Conservation (phyloP, 2,329 filamentous ascomycete species). For the Stachybotrys chartarum region DNA sequence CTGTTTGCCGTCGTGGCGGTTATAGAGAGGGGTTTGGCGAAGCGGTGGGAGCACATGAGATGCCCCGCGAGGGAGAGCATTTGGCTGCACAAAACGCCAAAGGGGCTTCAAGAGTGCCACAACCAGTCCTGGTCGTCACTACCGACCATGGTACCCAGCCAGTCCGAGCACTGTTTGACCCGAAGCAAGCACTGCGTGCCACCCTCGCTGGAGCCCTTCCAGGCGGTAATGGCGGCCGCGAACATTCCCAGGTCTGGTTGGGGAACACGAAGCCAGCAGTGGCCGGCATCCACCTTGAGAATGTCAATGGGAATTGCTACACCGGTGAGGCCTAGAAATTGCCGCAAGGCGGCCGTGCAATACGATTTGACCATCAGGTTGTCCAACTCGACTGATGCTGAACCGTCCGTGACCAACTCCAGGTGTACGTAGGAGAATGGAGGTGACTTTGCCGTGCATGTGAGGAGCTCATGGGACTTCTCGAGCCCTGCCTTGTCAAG, state of each 20-base stretch:
- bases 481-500: constrained; percentile 22
- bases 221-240: constrained; percentile 59
- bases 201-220: constrained; percentile 41
- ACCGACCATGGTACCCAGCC: constrained; percentile 55
- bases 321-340: constrained; percentile 66
- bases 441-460: constrained; percentile 43
- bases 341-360: constrained; percentile 54
- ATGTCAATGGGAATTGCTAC: constrained; percentile 63
- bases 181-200: constrained; percentile 43
- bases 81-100: neutral
- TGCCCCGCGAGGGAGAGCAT: neutral
- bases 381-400: constrained; percentile 38
- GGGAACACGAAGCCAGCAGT: constrained; percentile 61
- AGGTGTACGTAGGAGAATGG: constrained; percentile 52
- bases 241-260: constrained; percentile 52
- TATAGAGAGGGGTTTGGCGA: neutral
- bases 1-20: neutral
- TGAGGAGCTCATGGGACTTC: constrained; percentile 41
- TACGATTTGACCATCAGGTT: constrained; percentile 55
- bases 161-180: constrained; percentile 53
- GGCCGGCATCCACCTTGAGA: constrained; percentile 47
- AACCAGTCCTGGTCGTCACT: constrained; percentile 33
- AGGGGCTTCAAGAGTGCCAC: constrained; percentile 33
- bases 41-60: neutral
- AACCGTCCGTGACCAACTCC: constrained; percentile 31